Percentiles rank a stretch among this genome's conserved stretches.
Evolutionary conservation across 2,329 filamentous ascomycete species (phyloP).

Genomic region (Herpotrichia juniperi): DNA sequence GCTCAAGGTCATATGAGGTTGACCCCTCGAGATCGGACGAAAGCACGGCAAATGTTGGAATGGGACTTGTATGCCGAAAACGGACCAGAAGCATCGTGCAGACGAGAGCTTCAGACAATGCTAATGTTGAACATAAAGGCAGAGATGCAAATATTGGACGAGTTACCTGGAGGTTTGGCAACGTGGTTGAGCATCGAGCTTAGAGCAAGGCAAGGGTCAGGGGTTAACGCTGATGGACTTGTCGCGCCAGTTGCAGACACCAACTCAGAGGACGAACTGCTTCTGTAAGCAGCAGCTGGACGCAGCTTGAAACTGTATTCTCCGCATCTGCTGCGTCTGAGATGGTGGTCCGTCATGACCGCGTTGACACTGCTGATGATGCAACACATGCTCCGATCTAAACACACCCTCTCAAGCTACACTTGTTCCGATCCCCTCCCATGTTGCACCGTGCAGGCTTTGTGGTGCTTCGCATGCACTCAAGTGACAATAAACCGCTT

Average conservation of each 20-base stretch:
- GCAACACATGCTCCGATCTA: slow-evolving; percentile 11
- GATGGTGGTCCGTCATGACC: background rate
- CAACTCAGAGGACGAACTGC: slow-evolving; percentile 31
- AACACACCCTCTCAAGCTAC: slow-evolving; percentile 15
- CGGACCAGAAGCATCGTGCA: slow-evolving; percentile 48
- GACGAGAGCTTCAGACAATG: slow-evolving; percentile 72
- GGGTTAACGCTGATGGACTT: slow-evolving; percentile 1
- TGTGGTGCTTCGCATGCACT: background rate
- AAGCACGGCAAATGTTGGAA: slow-evolving; percentile 61
- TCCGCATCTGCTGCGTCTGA: slow-evolving; percentile 1
- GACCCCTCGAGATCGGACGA: slow-evolving; percentile 62
- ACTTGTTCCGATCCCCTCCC: background rate
- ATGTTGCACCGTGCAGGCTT: background rate
- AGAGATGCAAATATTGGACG: slow-evolving; percentile 75
- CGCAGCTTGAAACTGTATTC: background rate
- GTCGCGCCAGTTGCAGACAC: slow-evolving; percentile 4
- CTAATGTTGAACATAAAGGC: slow-evolving; percentile 75
- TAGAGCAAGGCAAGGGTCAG: slow-evolving; percentile 5
- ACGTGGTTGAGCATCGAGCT: slow-evolving; percentile 36
- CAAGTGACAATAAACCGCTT: background rate
- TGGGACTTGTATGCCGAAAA: slow-evolving; percentile 44
- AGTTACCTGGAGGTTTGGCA: slow-evolving; percentile 35
- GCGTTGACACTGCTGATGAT: slow-evolving; percentile 6
- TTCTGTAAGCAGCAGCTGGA: slow-evolving; percentile 13
- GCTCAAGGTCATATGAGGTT: slow-evolving; percentile 57